Evolutionary conservation across 2,329 filamentous ascomycete species (phyloP), one percentile per base, ranked within the genome.

Genomic region (Exophiala dermatitidis): DNA sequence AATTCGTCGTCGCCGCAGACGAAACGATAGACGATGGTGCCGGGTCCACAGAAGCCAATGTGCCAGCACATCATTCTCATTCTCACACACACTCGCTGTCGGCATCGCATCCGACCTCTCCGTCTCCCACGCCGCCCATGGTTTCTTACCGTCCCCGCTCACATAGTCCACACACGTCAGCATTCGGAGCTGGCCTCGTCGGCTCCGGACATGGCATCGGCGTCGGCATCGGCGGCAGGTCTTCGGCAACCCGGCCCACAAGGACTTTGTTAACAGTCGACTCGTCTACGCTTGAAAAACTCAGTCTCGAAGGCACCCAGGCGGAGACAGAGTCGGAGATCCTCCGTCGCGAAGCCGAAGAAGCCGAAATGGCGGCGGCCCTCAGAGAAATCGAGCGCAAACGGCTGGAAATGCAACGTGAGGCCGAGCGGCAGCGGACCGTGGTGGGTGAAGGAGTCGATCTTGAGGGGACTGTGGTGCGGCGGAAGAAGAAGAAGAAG

Each of bases 301-400:
- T 96, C 41, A 85, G 80, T 42, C 78, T 96, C 1, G 81, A 85
- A 46, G 81, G 60, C 19, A 19, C 19, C 32, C 54, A 68, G 62
- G 46, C 60, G n/a, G 67, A 71, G 3, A 43, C 48, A 53, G 48
- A 52, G 26, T 41, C 47, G 53, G 50, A 54, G 12, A 50, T 82
- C 47, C 86, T 89, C 64, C 76, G 77, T 48, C 80, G 84, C 59
- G 80, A 85, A 66, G 81, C 80, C 10, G 89, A 95, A 65, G 90
- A 96, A 56, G 83, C 81, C 1, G 90, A 96, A 70, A 95, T 96
- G 88, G 83, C 82, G 42, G 83, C 82, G 64, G 93, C 91, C 5
- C 83, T 96, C 76, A 84, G 85, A 67, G 88, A 96, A 68, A 87
- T 98, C 2, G 91, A 97, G 72, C 78, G 84, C 48, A 73, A 94